Percentiles rank a stretch among this genome's conserved stretches.
Conservation (phyloP, 1,139 yeast species). For the Magnusiomyces sp. region DNA sequence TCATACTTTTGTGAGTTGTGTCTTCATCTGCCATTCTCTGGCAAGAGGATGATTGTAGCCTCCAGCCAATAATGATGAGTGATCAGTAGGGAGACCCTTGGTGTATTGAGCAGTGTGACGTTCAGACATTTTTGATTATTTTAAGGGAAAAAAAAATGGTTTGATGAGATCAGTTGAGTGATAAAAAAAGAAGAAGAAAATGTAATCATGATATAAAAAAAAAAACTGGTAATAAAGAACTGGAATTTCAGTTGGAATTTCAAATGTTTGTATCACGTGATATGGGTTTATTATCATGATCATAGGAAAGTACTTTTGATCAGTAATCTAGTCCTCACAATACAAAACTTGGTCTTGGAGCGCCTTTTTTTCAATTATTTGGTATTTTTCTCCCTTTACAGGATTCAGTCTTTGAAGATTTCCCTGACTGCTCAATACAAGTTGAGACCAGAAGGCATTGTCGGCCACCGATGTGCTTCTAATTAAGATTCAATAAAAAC, state of each 20-base stretch:
- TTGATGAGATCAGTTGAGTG: background rate
- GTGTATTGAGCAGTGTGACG: slow-evolving; percentile 21
- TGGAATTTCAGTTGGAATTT: background rate
- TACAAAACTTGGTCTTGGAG: too few species aligned
- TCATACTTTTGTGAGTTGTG: slow-evolving; percentile 58
- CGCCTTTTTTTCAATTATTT: too few species aligned
- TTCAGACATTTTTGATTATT: background rate
- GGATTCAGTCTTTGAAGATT: too few species aligned
- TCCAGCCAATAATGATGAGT: slow-evolving; percentile 80
- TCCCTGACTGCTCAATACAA: too few species aligned
- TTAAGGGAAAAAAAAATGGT: background rate
- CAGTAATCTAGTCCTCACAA: too few species aligned
- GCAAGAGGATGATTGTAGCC: slow-evolving; percentile 88
- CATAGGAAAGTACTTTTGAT: too few species aligned
- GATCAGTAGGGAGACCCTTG: slow-evolving; percentile 41
- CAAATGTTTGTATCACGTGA: background rate
- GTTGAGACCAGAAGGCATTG: too few species aligned
- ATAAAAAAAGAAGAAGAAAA: background rate
- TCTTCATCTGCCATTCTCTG: slow-evolving; percentile 84
- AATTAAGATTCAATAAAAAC: too few species aligned
- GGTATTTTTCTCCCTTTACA: too few species aligned
- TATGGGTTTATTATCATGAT: too few species aligned
- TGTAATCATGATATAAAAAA: background rate
- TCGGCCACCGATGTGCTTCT: too few species aligned
- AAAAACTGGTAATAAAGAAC: background rate